Evolutionary conservation across 257 asterid species (phyloP).

Genomic region (Solanum medicagineum): DNA sequence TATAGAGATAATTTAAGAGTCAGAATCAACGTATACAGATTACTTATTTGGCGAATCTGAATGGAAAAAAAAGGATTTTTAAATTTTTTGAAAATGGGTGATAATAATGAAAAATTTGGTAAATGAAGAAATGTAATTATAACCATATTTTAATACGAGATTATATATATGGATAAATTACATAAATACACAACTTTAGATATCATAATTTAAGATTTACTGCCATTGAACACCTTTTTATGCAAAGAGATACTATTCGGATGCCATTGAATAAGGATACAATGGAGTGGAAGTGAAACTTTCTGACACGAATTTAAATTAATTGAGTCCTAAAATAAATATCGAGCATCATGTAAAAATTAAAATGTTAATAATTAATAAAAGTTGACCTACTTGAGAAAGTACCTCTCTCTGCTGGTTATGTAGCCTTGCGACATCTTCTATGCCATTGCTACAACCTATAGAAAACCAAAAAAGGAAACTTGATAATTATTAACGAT

Average conservation of each 20-base stretch:
- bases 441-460: not conserved
- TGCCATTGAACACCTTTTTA: no score
- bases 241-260: no score
- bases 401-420: not conserved
- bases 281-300: not conserved
- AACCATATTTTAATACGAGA: not conserved
- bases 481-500: not conserved
- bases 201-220: no score
- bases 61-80: no score
- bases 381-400: not conserved
- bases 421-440: not conserved
- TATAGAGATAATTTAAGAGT: no score
- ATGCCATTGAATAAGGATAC: not conserved
- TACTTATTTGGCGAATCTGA: no score
- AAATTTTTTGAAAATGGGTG: no score
- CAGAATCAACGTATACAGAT: no score
- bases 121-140: no score
- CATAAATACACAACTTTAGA: no score
- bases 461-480: not conserved
- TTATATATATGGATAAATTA: not conserved
- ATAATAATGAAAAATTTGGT: no score
- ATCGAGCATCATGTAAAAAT: rapidly evolving
- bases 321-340: not conserved
- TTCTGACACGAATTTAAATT: not conserved
- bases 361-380: not conserved